phyloP scores from a whole-genome alignment of 306 rosid genomes.

The cucumber (Cucumis sativus) region DNA sequence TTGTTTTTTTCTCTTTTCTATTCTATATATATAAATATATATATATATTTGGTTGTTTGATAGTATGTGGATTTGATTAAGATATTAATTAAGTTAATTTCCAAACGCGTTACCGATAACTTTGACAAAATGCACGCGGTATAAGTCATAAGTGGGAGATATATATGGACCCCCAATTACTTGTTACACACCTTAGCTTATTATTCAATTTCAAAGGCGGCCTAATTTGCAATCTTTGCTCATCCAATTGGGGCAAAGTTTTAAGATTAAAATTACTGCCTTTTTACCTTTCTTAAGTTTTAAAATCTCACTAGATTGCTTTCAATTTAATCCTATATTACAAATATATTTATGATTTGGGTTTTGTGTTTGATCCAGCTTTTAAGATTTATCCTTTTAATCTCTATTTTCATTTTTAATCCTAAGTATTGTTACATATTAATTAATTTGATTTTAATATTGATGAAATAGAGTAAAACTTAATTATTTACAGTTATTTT shows the following conservation, averaged over 20 bases:
- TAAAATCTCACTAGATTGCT: too few relatives aligned
- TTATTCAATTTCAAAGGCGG: neutral
- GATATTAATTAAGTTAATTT: neutral
- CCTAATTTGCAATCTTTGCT: neutral
- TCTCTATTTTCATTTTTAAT: too few relatives aligned
- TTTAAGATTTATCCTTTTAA: too few relatives aligned
- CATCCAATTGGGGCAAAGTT: neutral
- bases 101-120: neutral
- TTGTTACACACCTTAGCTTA: neutral
- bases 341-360: too few relatives aligned
- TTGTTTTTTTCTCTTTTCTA: neutral
- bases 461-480: too few relatives aligned
- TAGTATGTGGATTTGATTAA: neutral
- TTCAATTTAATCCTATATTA: too few relatives aligned
- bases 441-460: too few relatives aligned
- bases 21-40: neutral
- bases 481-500: too few relatives aligned
- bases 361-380: too few relatives aligned
- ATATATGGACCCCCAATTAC: neutral
- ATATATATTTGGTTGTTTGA: neutral
- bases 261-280: too few relatives aligned
- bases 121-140: constrained; percentile 5
- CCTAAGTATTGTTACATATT: too few relatives aligned
- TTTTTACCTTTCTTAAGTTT: too few relatives aligned
- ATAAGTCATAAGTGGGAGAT: neutral